Base-by-base conservation (phyloP, 176 grass and related monocot genomes). In the Chloris gayana region DNA sequence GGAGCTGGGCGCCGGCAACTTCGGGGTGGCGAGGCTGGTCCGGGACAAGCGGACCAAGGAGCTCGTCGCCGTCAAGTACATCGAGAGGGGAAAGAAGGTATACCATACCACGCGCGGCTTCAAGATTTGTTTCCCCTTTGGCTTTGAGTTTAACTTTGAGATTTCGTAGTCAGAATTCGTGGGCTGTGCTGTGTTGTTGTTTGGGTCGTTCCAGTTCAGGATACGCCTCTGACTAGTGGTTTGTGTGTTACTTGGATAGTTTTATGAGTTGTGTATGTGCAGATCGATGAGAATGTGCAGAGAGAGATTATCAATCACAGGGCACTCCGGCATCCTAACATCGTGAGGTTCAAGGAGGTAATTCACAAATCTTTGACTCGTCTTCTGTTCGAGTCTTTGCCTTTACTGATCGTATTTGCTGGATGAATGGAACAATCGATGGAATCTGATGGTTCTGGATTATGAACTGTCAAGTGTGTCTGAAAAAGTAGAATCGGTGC, bases 231-330 rank as follows among this genome's bases (percentile, higher is more conserved):
- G 18, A 3, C 15, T 35, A 14, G n/a, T n/a, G n/a, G n/a, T n/a
- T n/a, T n/a, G n/a, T 44, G 72, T 44, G 31, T 56, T 65, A 19
- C 39, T 69, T 77, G 70, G 38, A 71, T 57, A 45, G 71, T 30
- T 51, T 72, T 0, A 2, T 45, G 54, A 21, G 35, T 56, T 70
- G 21, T 75, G 44, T 78, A 1, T 50, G 1, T 87, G 47, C 83
- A 97, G 95, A 98, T 98, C 70, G 95, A 98, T 85, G 95, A 94
- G 75, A 92, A 98, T 75, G 95, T 98, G 67, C 95, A 90, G 86
- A 92, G 95, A 62, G 95, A 98, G 89, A 98, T 98, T 64, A 98
- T 98, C 80, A 98, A 98, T 69, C 95, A 98, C 75, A 82, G 62
- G 80, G 92, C 92, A 25, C 79, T 98, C 34, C 87, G 79, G 71